These are phyloP conservation scores for Starmerella davenportii DNA, from an alignment of 805 yeast species.

Conservation along the genomic window DNA sequence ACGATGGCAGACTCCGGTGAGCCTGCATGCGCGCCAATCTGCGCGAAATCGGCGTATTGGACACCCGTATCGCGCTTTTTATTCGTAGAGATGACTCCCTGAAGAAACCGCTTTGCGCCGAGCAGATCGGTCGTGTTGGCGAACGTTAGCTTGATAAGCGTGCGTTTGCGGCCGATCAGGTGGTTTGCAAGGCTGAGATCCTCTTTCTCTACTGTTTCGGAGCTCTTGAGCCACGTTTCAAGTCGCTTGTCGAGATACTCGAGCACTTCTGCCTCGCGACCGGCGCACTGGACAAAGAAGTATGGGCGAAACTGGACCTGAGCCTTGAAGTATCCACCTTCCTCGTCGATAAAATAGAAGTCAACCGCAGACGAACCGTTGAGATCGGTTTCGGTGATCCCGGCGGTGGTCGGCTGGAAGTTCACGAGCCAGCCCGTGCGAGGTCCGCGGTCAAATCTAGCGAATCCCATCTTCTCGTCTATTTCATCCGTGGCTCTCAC, in stretches of 20 bases:
- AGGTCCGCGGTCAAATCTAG: conserved; percentile 49
- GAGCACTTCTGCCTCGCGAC: conserved; percentile 57
- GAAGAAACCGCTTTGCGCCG: conserved; percentile 50
- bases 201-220: conserved; percentile 46
- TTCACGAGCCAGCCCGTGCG: conserved; percentile 81
- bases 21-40: background rate
- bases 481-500: conserved; percentile 31
- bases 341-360: conserved; percentile 84
- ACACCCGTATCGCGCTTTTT: conserved; percentile 31
- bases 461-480: conserved; percentile 79
- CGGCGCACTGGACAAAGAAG: conserved; percentile 45
- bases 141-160: conserved; percentile 50
- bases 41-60: conserved; percentile 19
- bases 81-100: conserved; percentile 56
- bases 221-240: conserved; percentile 43
- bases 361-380: conserved; percentile 48
- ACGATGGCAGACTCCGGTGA: conserved; percentile 27
- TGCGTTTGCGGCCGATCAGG: conserved; percentile 52
- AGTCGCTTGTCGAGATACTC: conserved; percentile 55
- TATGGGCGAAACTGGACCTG: conserved; percentile 76
- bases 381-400: background rate
- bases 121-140: conserved; percentile 57
- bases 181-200: conserved; percentile 77
- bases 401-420: conserved; percentile 64
- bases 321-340: conserved; percentile 88